Evolutionary conservation across 257 asterid genomes (phyloP), one percentile per base, ranked within the genome.

Genomic region (Solanum ossicruentum): DNA sequence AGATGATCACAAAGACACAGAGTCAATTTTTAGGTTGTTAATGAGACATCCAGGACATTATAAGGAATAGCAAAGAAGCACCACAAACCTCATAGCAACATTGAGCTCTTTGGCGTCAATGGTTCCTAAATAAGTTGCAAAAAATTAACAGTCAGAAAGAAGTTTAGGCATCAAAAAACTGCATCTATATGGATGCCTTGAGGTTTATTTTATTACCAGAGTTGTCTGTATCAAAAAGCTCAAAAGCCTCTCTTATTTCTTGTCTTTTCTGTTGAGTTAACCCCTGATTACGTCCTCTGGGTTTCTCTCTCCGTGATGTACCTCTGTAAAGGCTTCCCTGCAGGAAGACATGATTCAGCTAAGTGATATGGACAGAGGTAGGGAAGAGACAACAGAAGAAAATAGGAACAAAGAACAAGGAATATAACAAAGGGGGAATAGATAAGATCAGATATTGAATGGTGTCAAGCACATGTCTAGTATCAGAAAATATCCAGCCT

Each of bases 91-190:
- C 99, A 96, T 96, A 58, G 97, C 99, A 89, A 94, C 99, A 90
- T 96, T 96, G 86, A 96, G 89, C 91, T 96, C 98, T 86, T 93
- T 96, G 79, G 98, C 98, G 91, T 93, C 99, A 88, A 96, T 94
- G 77, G 93, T 93, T 84, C 98, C 99, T 96, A 91, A 57, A 86
- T 3, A 80, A 78, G 86, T 57, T 61, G 78, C 70, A 77, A 61
- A 84, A 41, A 61, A 70, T 51, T 85, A 67, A 28, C 20, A 80
- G 49, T 63, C 67, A 70, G 79, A 13, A 18, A 26, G 45, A 84
- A 84, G 9, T 43, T 65, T 54, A 51, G 55, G 21, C 43, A 11
- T n/a, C 36, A 21, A 32, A 61, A 45, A 47, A 73, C 81, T 51
- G 20, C 58, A 21, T 47, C 41, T 83, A 28, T 66, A 51, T 66